Evolutionary conservation across 106 monocot genomes (phyloP).

Genomic region (Dioscorea alata): DNA sequence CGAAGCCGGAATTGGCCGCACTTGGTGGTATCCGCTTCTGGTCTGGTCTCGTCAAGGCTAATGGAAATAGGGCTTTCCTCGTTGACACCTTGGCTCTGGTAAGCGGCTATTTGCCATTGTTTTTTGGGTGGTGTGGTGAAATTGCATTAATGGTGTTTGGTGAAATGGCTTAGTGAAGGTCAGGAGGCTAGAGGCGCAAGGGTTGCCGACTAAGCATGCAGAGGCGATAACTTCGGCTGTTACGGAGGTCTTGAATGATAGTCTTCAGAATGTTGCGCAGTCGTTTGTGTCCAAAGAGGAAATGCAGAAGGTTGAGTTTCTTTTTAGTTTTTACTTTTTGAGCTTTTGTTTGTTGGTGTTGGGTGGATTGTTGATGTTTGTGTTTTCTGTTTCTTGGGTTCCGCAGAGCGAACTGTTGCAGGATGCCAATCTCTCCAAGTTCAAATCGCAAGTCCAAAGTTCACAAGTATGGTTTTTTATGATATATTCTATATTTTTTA

Average conservation of each 20-base stretch:
- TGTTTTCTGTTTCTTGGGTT: neutral
- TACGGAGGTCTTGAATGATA: conserved; percentile 31
- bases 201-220: conserved; percentile 32
- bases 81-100: conserved; percentile 31
- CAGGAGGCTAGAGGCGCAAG: conserved; percentile 33
- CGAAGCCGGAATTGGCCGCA: no score
- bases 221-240: conserved; percentile 43
- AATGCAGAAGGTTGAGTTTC: conserved; percentile 28
- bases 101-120: no score
- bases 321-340: neutral
- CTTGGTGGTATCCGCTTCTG: conserved; percentile 4
- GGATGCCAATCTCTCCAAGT: conserved; percentile 9
- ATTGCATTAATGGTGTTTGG: no score
- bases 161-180: conserved; percentile 11
- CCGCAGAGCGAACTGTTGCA: conserved; percentile 10
- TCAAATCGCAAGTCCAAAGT: conserved; percentile 12
- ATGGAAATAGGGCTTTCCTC: conserved; percentile 25
- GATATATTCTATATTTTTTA: neutral
- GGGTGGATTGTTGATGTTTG: neutral
- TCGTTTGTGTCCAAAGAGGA: conserved; percentile 38
- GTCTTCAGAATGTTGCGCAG: conserved; percentile 34
- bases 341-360: neutral
- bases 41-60: conserved; percentile 15
- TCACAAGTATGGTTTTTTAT: conserved; percentile 5
- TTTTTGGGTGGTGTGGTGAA: no score